Percentiles rank a stretch among this genome's conserved stretches.
phyloP scores from a whole-genome alignment of 2,329 filamentous ascomycete species.

The Raffaelea deltoideospora region DNA sequence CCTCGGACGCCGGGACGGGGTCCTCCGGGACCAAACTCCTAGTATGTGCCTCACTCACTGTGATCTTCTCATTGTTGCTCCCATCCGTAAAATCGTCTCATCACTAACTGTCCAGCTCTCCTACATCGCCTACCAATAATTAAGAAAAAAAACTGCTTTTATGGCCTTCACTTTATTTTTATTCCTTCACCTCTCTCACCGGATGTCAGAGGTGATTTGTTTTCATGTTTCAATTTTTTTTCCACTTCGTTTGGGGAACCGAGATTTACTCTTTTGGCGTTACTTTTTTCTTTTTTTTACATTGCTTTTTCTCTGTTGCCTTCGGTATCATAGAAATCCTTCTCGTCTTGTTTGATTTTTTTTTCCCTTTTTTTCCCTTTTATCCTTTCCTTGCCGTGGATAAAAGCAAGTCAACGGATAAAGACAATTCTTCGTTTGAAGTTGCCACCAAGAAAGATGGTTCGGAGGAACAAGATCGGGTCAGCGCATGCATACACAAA shows the following conservation, averaged over 20 bases:
- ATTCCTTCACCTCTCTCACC: constrained; percentile 8
- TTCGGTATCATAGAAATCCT: constrained; percentile 1
- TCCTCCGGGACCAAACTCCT: constrained; percentile 20
- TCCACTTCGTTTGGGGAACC: not conserved
- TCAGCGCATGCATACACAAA: too few relatives aligned
- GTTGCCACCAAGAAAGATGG: not conserved
- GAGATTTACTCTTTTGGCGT: not conserved
- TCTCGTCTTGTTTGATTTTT: too few relatives aligned
- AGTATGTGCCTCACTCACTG: too few relatives aligned
- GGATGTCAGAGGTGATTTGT: constrained; percentile 4
- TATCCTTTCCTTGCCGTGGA: not conserved
- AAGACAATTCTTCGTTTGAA: not conserved
- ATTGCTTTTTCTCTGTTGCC: not conserved
- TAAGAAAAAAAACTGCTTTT: constrained; percentile 8
- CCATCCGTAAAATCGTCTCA: not conserved
- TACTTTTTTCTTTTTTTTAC: not conserved
- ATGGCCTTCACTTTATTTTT: constrained; percentile 1
- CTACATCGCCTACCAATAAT: constrained; percentile 23
- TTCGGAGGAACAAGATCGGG: too few relatives aligned
- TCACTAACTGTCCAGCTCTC: constrained; percentile 15
- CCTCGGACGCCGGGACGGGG: constrained; percentile 26
- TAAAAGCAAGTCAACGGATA: too few relatives aligned
- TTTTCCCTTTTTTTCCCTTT: not conserved
- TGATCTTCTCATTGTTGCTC: not conserved
- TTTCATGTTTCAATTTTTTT: not conserved